Evolutionary conservation across 2,329 filamentous ascomycete species (phyloP), one percentile per base, ranked within the genome.

Genomic region (Xylaria polymorpha): DNA sequence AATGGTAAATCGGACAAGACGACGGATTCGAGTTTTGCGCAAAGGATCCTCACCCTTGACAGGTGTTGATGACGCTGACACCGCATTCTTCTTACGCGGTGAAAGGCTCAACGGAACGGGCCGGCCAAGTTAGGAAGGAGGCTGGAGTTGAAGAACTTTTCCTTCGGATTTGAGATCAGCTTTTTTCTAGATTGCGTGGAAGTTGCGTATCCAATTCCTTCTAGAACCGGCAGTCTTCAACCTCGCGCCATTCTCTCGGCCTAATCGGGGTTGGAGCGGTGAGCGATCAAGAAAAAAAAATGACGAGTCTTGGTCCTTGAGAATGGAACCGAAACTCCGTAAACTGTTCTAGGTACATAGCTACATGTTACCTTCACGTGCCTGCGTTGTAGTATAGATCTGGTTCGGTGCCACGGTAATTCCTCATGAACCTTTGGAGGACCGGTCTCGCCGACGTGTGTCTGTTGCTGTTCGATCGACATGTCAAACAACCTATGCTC

Each of bases 81-180:
- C 32, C 56, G 58, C 50, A 53, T 53, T 58, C 48, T 53, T 65
- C 8, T 61, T 64, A 53, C 61, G 39, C 39, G 35, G 62, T 46
- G 50, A 65, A 35, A 41, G 65, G 18, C 20, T 70, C 60, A 4
- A 72, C 74, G 74, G 75, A 71, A 75, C 73, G 71, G 72, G 61
- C 75, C 73, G 75, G 61, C 75, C 74, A 66, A 76, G 74, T 74
- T 74, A 75, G 75, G 74, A 75, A 76, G 75, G 74, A 76, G 64
- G 35, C 58, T 22, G 60, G 22, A 44, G 51, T 37, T 22, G 43
- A 43, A 50, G 44, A 62, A 43, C 15, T 48, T 65, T 63, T 64
- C 37, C 41, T 57, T 39, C 15, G 32, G 53, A 20, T 10, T 39
- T 55, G 20, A 56, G 6, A 39, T 43, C 37, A 15, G 14, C 37